Base-by-base conservation (phyloP, 768 basidiomycete species). In the Tephrocybe rancida region DNA sequence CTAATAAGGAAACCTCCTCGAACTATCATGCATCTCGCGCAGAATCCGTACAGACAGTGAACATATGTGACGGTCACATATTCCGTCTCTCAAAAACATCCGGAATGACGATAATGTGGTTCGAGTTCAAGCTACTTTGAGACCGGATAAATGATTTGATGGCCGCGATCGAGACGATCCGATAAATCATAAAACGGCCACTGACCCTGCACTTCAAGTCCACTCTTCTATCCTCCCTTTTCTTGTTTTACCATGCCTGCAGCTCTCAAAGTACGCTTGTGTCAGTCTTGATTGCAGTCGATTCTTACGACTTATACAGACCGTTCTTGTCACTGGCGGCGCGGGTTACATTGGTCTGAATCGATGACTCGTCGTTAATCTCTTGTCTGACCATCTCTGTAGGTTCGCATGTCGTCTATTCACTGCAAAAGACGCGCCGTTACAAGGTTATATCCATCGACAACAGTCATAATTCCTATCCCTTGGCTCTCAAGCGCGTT, bases 361-460 rank as follows among this genome's bases (percentile, higher is more conserved):
- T 50, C 38, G 39, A 42, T 19, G 26, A 32, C 44, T 48, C 35
- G 37, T 16, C 35, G 25, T 19, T 39, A 22, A 42, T 51, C 22
- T 50, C 26, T 45, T 30, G 53, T 50, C 59, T 61, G 54, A 52
- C 52, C 44, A 45, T 51, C 60, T 55, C 46, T 5, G 48, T 65
- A 94, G 96, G 95, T 65, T 96, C 95, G 24, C 97, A 99, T 73
- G 88, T 98, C 67, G 86, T 98, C 59, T 92, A 89, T 55, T 78
- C 84, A 44, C 76, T 97, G 35, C 86, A 97, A 60, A 82, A 91
- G 66, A 92, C 94, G 11, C 84, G 93, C 54, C 78, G 86, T 57
- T 99, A 90, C 81, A 91, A 90, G 67, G 93, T 98, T 62, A 85
- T 98, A 59, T 89, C 95, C 21, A 82, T 98, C 62, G 97, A 99